Conservation (phyloP, 2,329 filamentous ascomycete species). For the Ceratocystis lukuohia region DNA sequence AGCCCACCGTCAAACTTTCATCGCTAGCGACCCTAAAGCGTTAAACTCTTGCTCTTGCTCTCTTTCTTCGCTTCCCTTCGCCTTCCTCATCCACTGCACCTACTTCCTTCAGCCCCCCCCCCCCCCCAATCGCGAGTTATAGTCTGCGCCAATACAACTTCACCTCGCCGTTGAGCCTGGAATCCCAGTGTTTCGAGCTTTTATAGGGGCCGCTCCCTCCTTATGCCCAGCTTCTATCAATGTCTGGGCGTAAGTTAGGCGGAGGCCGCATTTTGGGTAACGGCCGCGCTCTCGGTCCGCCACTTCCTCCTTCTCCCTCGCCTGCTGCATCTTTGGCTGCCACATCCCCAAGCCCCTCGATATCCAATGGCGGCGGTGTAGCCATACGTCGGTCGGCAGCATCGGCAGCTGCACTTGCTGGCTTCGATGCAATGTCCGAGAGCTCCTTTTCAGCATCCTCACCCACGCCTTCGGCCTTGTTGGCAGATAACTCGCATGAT, state of each 20-base stretch:
- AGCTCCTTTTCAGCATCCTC: conserved; percentile 42
- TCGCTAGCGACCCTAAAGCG: no score
- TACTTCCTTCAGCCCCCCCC: no score
- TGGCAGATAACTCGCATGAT: conserved; percentile 62
- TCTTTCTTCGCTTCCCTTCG: neutral
- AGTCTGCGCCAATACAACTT: neutral
- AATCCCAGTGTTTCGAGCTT: neutral
- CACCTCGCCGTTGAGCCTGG: neutral
- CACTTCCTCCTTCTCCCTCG: conserved; percentile 28
- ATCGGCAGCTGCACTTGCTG: neutral
- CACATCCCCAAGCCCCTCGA: conserved; percentile 14
- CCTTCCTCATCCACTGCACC: no score
- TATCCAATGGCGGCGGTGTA: conserved; percentile 7
- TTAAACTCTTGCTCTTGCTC: no score
- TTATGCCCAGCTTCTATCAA: conserved; percentile 28
- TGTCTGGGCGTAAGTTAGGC: conserved; percentile 78
- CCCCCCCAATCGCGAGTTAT: neutral
- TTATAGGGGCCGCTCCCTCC: neutral
- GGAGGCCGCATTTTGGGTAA: conserved; percentile 84
- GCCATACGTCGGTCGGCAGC: neutral
- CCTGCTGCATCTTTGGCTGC: conserved; percentile 28
- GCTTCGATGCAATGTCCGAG: conserved; percentile 1
- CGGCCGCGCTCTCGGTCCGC: conserved; percentile 66
- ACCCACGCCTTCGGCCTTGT: conserved; percentile 50
- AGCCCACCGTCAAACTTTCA: no score